Percentiles rank a stretch among this genome's conserved stretches.
Evolutionary conservation across 2,329 filamentous ascomycete genomes (phyloP).

Genomic region (Trematosphaeria pertusa): DNA sequence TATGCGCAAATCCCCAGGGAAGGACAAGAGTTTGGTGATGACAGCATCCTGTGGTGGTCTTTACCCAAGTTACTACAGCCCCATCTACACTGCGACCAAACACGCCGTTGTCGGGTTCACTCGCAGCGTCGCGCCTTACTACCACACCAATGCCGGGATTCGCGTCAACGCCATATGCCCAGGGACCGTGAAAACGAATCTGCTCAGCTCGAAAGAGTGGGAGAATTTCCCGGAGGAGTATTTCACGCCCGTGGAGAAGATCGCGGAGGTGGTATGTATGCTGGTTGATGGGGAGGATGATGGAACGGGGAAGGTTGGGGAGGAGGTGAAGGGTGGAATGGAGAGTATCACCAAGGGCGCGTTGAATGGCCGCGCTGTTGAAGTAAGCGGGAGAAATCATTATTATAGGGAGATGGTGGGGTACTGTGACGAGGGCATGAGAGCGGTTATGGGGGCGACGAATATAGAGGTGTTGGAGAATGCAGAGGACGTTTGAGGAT

Average conservation of each 20-base stretch:
- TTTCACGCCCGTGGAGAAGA: slow-evolving; percentile 39
- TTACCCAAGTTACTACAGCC: slow-evolving; percentile 43
- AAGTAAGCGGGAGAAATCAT: slow-evolving; percentile 27
- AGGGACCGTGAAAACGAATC: slow-evolving; percentile 44
- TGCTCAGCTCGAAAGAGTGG: slow-evolving; percentile 38
- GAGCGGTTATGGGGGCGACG: slow-evolving; percentile 30
- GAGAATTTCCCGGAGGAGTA: slow-evolving; percentile 35
- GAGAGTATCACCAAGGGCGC: slow-evolving; percentile 23
- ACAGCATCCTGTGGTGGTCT: slow-evolving; percentile 45
- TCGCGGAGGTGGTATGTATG: slow-evolving; percentile 34
- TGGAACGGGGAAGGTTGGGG: slow-evolving; percentile 18
- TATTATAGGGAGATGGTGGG: slow-evolving; percentile 29
- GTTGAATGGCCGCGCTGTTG: slow-evolving; percentile 24
- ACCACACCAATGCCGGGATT: slow-evolving; percentile 35
- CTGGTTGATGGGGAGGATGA: slow-evolving; percentile 31
- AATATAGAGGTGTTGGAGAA: slow-evolving; percentile 31
- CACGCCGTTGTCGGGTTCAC: slow-evolving; percentile 49
- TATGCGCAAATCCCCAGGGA: slow-evolving; percentile 34
- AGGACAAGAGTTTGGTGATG: slow-evolving; percentile 37
- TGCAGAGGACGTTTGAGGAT: background rate
- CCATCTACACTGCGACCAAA: slow-evolving; percentile 50
- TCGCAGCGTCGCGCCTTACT: slow-evolving; percentile 43
- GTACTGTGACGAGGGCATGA: slow-evolving; percentile 30
- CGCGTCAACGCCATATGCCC: slow-evolving; percentile 50
- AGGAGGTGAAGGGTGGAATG: slow-evolving; percentile 27